Base-by-base conservation (phyloP, 164 flowering plant species). In the Magnolia sinica region DNA sequence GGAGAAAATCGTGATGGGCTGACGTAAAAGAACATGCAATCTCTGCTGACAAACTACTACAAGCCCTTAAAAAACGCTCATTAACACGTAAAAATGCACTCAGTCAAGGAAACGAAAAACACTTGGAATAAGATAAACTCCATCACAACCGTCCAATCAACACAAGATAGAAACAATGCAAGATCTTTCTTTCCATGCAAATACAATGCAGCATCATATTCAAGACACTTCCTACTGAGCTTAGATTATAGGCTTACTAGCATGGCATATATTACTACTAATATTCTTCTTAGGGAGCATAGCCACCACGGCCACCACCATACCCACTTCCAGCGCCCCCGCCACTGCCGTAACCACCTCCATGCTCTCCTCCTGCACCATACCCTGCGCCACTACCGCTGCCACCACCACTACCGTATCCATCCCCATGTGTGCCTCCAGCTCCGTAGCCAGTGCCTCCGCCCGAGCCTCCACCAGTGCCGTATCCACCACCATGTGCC, bases 401-500 rank as follows among this genome's bases (percentile, higher is more conserved):
- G 19, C 72, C 72, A 14, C 72, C 24, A 0, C 55, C 52, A 6
- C 72, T n/a, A 16, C 72, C 52, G 27, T 16, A 11, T 4, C 72
- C 72, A 70, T 23, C 72, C 10, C 55, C 52, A 45, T 70, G 50
- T 16, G 49, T 27, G 8, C 52, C 72, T 3, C 72, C 72, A 45
- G 72, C 72, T 9, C 72, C 72, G 16, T 70, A 70, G 20, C 72
- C 72, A 16, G 19, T 51, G 16, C 80, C 83, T 22, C 76, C 65
- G 16, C 74, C 74, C 23, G 31, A 14, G 7, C 74, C 74, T 3
- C 50, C 27, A 7, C 66, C 77, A 3, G 49, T 66, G 7, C 77
- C 77, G 52, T 9, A 70, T 10, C 87, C 84, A 16, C 75, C 69
- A 0, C 85, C 87, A 22, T 76, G 77, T 11, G 75, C 86, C 51